Percentiles rank a stretch among this genome's conserved stretches.
phyloP scores from a whole-genome alignment of 805 yeast genomes.

The Yarrowia sp. region DNA sequence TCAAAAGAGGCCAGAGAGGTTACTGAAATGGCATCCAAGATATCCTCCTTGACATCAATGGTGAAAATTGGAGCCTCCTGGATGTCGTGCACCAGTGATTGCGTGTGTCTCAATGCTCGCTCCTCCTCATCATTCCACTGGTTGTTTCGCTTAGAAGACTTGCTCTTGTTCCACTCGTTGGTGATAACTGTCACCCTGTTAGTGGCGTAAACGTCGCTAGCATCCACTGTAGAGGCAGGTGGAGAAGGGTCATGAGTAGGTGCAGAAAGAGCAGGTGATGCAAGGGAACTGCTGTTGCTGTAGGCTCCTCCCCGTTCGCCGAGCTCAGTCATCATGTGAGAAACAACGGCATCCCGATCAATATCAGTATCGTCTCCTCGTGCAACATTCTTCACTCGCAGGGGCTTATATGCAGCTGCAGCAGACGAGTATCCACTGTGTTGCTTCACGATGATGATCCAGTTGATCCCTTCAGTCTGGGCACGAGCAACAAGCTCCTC shows the following conservation, averaged over 20 bases:
- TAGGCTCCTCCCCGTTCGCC: constrained; percentile 40
- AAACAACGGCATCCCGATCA: constrained; percentile 68
- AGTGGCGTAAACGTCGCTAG: constrained; percentile 10
- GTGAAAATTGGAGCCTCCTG: constrained; percentile 75
- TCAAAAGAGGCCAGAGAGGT: constrained; percentile 48
- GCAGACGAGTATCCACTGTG: constrained; percentile 52
- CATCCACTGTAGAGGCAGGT: constrained; percentile 2
- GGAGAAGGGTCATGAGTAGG: constrained; percentile 14
- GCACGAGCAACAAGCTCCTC: constrained; percentile 76
- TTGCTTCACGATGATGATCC: constrained; percentile 81
- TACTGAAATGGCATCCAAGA: constrained; percentile 71
- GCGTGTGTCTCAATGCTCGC: constrained; percentile 68
- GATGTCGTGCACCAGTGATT: constrained; percentile 60
- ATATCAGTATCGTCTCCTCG: constrained; percentile 73
- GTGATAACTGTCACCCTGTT: constrained; percentile 57
- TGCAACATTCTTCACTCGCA: constrained; percentile 70
- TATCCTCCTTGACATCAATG: constrained; percentile 82
- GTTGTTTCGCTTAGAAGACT: constrained; percentile 76
- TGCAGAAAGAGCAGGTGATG: background rate
- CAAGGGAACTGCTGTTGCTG: background rate
- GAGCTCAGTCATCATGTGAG: constrained; percentile 52
- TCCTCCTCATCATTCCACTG: constrained; percentile 74
- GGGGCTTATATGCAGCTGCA: constrained; percentile 72
- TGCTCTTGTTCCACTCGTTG: constrained; percentile 76
- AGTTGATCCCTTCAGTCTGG: constrained; percentile 69